Evolutionary conservation across 148 eudicot species (phyloP), one percentile per base, ranked within the genome.

Genomic region (Talinum fruticosum): DNA sequence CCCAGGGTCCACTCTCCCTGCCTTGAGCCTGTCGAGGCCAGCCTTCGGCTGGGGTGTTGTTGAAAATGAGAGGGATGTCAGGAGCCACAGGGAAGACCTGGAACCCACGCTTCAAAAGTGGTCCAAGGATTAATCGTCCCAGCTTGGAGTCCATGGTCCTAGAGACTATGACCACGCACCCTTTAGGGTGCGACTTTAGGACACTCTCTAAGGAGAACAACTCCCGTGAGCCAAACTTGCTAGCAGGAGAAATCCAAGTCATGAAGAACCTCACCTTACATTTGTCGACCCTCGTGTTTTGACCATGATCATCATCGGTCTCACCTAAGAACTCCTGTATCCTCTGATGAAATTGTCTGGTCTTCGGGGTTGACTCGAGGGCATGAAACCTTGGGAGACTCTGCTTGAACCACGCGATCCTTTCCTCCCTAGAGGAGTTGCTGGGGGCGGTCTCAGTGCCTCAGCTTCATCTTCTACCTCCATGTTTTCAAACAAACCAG

Each of bases 241-340:
- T 81, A 0, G 82, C 81, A 0, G 89, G 86, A 0, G 91, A 87
- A 15, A 93, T 86, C 97, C 94, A 91, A 33, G 93, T 93, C 86
- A 91, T 87, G 81, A 87, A 93, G 68, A 91, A 82, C 24, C 69
- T 83, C n/a, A 70, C 74, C 0, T 59, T 37, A 71, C 98, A 93
- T 16, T 15, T 18, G 33, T 16, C 35, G 4, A 33, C 36, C 8
- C 2, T 24, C 3, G 69, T 36, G 23, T 69, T 64, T 32, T 64
- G 57, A 66, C 70, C 23, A 33, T 18, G 53, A 70, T 12, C n/a
- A 5, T 41, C 45, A 41, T 41, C 23, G 29, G 26, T 23, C 15
- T 62, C 18, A 36, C 73, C 45, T 1, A 88, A 33, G 62, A 86
- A 88, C 1, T 79, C 68, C 28, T n/a, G 38, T 0, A 85, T 79